Percentiles rank a stretch among this genome's conserved stretches.
phyloP scores from a whole-genome alignment of 495 filamentous ascomycete genomes.

The Sporormia fimetaria region DNA sequence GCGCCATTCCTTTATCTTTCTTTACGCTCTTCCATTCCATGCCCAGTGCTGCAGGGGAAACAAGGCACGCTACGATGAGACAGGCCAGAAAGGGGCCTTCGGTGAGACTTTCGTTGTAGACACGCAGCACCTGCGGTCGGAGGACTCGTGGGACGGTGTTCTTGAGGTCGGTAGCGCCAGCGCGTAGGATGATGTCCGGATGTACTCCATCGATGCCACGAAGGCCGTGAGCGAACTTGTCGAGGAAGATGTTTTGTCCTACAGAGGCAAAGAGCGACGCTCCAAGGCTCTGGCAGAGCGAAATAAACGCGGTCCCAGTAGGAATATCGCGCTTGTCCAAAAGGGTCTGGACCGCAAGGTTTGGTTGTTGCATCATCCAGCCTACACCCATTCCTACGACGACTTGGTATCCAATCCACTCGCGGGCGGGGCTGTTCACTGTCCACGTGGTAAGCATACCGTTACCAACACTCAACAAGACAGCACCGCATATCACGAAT shows the following conservation, averaged over 20 bases:
- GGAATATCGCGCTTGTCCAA: conserved; percentile 19
- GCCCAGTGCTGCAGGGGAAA: conserved; percentile 7
- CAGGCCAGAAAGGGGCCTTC: conserved; percentile 14
- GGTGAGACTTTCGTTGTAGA: conserved; percentile 13
- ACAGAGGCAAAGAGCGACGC: conserved; percentile 31
- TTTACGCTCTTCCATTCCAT: conserved; percentile 23
- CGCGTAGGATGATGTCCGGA: not conserved
- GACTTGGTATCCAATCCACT: conserved; percentile 26
- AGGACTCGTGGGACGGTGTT: conserved; percentile 1
- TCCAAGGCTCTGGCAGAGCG: conserved; percentile 29
- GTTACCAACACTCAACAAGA: conserved; percentile 15
- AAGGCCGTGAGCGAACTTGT: conserved; percentile 33
- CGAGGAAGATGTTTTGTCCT: conserved; percentile 29
- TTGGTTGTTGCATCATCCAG: conserved; percentile 23
- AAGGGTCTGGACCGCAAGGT: conserved; percentile 21
- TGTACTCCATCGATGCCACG: conserved; percentile 34
- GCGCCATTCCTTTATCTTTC: not conserved
- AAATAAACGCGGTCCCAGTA: conserved; percentile 25
- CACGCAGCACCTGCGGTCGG: conserved; percentile 5
- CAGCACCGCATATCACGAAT: conserved; percentile 33
- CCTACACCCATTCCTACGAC: conserved; percentile 23
- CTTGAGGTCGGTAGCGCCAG: conserved; percentile 16
- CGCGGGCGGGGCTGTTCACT: not conserved
- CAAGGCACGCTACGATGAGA: conserved; percentile 14
- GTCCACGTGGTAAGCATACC: conserved; percentile 24